Conservation (phyloP, 768 basidiomycete genomes). For the Coprinopsis sp. region DNA sequence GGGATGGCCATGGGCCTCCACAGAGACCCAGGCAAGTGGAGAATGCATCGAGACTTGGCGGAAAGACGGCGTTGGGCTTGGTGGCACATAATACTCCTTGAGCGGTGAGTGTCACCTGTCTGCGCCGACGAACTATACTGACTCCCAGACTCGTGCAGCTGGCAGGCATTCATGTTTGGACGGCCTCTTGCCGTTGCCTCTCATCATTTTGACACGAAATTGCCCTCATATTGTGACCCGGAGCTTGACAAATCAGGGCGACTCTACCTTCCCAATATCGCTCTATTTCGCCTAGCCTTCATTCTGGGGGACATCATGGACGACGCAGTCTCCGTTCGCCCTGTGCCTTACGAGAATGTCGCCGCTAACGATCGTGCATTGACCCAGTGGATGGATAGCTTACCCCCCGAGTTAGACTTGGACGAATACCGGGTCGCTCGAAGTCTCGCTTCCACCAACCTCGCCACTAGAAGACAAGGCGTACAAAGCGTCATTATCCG, state of each 20-base stretch:
- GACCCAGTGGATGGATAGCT: slow-evolving; percentile 70
- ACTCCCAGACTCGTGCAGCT: slow-evolving; percentile 37
- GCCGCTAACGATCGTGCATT: slow-evolving; percentile 68
- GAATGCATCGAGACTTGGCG: slow-evolving; percentile 61
- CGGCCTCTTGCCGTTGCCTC: slow-evolving; percentile 71
- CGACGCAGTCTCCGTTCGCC: slow-evolving; percentile 73
- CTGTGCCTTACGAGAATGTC: slow-evolving; percentile 72
- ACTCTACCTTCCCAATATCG: slow-evolving; percentile 69
- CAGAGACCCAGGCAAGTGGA: slow-evolving; percentile 79
- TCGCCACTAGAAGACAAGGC: slow-evolving; percentile 58
- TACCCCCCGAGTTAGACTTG: slow-evolving; percentile 69
- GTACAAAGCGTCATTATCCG: slow-evolving; percentile 81
- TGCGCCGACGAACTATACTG: slow-evolving; percentile 6
- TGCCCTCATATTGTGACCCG: slow-evolving; percentile 66
- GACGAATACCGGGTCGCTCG: slow-evolving; percentile 74
- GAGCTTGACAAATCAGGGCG: slow-evolving; percentile 58
- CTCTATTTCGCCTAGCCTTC: slow-evolving; percentile 71
- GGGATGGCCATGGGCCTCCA: slow-evolving; percentile 82
- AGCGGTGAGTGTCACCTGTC: slow-evolving; percentile 46
- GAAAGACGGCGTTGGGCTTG: slow-evolving; percentile 85
- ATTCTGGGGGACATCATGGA: slow-evolving; percentile 84
- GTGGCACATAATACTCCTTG: slow-evolving; percentile 84
- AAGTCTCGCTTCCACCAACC: slow-evolving; percentile 60
- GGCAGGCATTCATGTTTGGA: slow-evolving; percentile 88
- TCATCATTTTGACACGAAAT: slow-evolving; percentile 78